Evolutionary conservation across 805 yeast species (phyloP).

Genomic region (Kluyveromyces aestuarii): DNA sequence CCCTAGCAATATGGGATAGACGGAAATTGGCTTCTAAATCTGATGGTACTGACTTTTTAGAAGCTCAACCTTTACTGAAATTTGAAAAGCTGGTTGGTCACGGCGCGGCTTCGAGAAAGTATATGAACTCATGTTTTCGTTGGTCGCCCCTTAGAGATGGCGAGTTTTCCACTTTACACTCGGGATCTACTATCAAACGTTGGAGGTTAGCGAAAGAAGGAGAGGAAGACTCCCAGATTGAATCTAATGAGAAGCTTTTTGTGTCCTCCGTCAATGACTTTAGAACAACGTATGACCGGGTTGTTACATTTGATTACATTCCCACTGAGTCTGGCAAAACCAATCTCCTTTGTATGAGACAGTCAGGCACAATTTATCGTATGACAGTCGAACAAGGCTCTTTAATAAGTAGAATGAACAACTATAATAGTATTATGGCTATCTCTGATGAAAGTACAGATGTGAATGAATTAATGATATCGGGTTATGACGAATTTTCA

Average conservation of each 20-base stretch:
- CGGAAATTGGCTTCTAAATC: conserved; percentile 39
- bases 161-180: conserved; percentile 72
- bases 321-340: conserved; percentile 47
- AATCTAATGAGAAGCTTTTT: conserved; percentile 44
- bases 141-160: conserved; percentile 57
- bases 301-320: conserved; percentile 79
- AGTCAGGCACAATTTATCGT: conserved; percentile 77
- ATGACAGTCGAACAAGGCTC: conserved; percentile 68
- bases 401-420: conserved; percentile 53
- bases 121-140: conserved; percentile 55
- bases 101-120: conserved; percentile 50
- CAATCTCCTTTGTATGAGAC: conserved; percentile 78
- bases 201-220: conserved; percentile 68
- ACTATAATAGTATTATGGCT: conserved; percentile 55
- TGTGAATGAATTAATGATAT: conserved; percentile 21
- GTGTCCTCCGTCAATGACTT: conserved; percentile 70
- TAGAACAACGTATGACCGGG: conserved; percentile 69
- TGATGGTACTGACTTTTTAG: conserved; percentile 18
- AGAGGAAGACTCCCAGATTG: conserved; percentile 8
- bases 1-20: conserved; percentile 75
- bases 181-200: conserved; percentile 67
- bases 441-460: conserved; percentile 32
- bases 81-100: conserved; percentile 51
- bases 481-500: conserved; percentile 12
- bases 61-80: conserved; percentile 48